Evolutionary conservation across 768 basidiomycete genomes (phyloP), one percentile per base, ranked within the genome.

Genomic region (Trametes villosa): DNA sequence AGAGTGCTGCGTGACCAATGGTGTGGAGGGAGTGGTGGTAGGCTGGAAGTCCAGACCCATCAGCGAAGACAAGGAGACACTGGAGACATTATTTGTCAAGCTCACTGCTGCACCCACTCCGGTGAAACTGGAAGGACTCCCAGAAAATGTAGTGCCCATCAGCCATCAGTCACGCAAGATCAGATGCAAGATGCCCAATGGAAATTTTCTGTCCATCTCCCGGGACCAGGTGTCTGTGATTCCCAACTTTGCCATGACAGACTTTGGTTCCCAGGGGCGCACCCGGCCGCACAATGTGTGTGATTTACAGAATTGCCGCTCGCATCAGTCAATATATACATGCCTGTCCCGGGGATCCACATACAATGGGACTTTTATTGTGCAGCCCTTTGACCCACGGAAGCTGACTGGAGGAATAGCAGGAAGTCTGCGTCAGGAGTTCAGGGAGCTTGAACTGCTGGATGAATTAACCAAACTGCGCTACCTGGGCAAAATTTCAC

Each of bases 361-460:
- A 9, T 49, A 34, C n/a, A 27, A 59, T 0, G 67, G 68, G 8
- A 71, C 70, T 9, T n/a, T 65, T 9, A 57, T 71, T 31, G 18
- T 68, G 9, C 59, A 63, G 38, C 44, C 31, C 3, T 70, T 68
- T 63, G 48, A 60, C 59, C 5, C 17, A 8, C n/a, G 13, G 0
- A 59, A 63, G 24, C 49, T 68, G 13, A 55, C 13, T n/a, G 55
- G 58, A 12, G 62, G 68, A 5, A 24, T 65, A 1, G 34, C 59
- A 9, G 57, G 60, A 11, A 52, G 45, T 42, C 49, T 70, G 17
- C 40, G 65, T 13, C 49, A 62, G 56, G 65, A 71, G 42, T 70
- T 68, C 40, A 38, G 72, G 9, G 74, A 77, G 34, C 59, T 77
- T 0, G 74, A 77, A 30, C 34, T 78, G 0, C 58, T 79, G 1